Conservation (phyloP, 768 basidiomycete genomes). For the Boletus fagicola region DNA sequence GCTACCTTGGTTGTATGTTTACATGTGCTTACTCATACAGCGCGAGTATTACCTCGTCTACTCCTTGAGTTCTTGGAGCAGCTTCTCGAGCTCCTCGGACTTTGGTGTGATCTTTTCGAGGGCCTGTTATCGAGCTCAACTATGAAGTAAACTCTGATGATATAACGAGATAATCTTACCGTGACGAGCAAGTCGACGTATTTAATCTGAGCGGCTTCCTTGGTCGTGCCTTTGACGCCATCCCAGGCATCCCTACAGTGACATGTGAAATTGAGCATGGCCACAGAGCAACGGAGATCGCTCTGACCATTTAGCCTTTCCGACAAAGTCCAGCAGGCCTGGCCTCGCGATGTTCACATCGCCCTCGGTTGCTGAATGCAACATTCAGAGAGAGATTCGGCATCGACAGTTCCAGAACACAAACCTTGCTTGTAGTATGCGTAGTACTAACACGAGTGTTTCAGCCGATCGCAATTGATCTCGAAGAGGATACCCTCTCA, state of each 20-base stretch:
- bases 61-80: conserved; percentile 60
- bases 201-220: conserved; percentile 66
- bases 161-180: conserved; percentile 41
- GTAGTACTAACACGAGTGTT: conserved; percentile 71
- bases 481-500: conserved; percentile 39
- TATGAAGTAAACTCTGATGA: background rate
- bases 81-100: conserved; percentile 49
- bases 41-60: conserved; percentile 10
- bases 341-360: conserved; percentile 64
- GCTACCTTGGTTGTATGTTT: background rate
- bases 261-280: background rate
- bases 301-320: conserved; percentile 83
- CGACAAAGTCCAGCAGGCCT: conserved; percentile 80
- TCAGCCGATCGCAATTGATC: conserved; percentile 9
- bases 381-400: background rate
- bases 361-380: conserved; percentile 62
- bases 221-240: conserved; percentile 61
- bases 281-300: conserved; percentile 5
- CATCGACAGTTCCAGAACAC: conserved; percentile 7
- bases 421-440: conserved; percentile 89
- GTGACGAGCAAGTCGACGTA: conserved; percentile 76
- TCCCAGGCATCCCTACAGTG: conserved; percentile 82
- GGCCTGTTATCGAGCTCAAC: conserved; percentile 41
- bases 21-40: conserved; percentile 6
- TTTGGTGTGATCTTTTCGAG: conserved; percentile 47